A percentile compares a stretch with the other conserved stretches of the same genome.
These are phyloP conservation scores for Galeopsis tetrahit DNA, from an alignment of 257 asterid genomes.

Conservation along the genomic window DNA sequence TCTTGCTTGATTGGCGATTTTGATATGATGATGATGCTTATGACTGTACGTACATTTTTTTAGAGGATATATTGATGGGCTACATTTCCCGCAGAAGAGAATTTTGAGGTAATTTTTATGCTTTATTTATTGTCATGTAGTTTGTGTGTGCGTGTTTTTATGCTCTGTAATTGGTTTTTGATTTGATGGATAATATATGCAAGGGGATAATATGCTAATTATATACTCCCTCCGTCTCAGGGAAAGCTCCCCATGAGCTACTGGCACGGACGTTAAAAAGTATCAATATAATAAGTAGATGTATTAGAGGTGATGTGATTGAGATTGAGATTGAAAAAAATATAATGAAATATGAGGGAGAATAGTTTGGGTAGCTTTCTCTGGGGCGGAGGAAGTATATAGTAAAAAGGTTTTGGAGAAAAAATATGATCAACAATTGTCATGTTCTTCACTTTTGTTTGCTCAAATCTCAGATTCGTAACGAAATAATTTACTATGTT, in stretches of 20 bases:
- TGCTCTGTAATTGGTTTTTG: background rate
- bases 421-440: background rate
- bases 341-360: too few species aligned
- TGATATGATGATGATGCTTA: conserved; percentile 22
- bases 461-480: background rate
- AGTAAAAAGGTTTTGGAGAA: background rate
- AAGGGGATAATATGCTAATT: too few species aligned
- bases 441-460: background rate
- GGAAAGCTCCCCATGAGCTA: too few species aligned
- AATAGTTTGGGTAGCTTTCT: too few species aligned
- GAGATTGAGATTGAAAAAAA: too few species aligned
- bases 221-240: too few species aligned
- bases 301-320: too few species aligned
- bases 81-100: conserved; percentile 36
- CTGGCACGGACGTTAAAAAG: too few species aligned
- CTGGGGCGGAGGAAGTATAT: too few species aligned
- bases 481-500: background rate
- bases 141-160: background rate
- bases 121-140: background rate
- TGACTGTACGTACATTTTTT: background rate
- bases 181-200: background rate
- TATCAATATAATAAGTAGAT: too few species aligned
- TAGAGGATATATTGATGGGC: conserved; percentile 39
- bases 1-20: background rate
- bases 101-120: conserved; percentile 37